Evolutionary conservation across 2,329 filamentous ascomycete species (phyloP).

Genomic region (Fusarium denticulatum): DNA sequence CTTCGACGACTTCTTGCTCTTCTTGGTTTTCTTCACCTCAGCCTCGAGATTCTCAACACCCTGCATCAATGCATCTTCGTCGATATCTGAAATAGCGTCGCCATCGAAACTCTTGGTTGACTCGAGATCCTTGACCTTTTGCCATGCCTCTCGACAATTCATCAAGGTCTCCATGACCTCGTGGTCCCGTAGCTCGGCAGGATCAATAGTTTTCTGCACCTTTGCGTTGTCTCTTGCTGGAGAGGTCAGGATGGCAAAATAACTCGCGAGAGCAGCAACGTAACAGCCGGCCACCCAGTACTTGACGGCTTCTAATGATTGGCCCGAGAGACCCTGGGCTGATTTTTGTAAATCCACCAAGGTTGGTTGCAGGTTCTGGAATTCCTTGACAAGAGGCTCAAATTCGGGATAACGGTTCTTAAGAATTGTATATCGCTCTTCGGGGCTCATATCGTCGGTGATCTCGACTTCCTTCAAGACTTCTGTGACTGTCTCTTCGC

Average conservation of each 20-base stretch:
- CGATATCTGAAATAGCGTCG: constrained; percentile 35
- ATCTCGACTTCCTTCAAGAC: constrained; percentile 86
- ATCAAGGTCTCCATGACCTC: constrained; percentile 88
- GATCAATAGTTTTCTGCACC: constrained; percentile 70
- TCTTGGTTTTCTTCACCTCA: constrained; percentile 44
- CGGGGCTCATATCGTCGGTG: constrained; percentile 78
- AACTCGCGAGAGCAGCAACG: constrained; percentile 86
- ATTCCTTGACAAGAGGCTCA: constrained; percentile 83
- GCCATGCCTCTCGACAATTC: constrained; percentile 83
- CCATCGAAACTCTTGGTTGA: constrained; percentile 54
- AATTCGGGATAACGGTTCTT: constrained; percentile 91
- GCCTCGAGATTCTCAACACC: constrained; percentile 32
- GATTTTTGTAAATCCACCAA: constrained; percentile 68
- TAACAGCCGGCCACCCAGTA: constrained; percentile 87
- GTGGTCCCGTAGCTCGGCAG: constrained; percentile 86
- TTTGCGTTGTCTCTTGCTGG: constrained; percentile 70
- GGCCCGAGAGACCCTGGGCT: constrained; percentile 61
- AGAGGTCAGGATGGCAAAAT: constrained; percentile 92
- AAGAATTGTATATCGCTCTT: constrained; percentile 80
- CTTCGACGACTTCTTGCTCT: constrained; percentile 45
- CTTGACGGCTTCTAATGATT: constrained; percentile 73
- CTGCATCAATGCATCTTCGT: constrained; percentile 41
- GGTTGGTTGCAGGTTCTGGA: constrained; percentile 75
- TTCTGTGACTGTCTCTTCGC: constrained; percentile 78
- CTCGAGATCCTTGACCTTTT: constrained; percentile 74